phyloP scores from a whole-genome alignment of 306 rosid genomes.

The Cicer bijugum region DNA sequence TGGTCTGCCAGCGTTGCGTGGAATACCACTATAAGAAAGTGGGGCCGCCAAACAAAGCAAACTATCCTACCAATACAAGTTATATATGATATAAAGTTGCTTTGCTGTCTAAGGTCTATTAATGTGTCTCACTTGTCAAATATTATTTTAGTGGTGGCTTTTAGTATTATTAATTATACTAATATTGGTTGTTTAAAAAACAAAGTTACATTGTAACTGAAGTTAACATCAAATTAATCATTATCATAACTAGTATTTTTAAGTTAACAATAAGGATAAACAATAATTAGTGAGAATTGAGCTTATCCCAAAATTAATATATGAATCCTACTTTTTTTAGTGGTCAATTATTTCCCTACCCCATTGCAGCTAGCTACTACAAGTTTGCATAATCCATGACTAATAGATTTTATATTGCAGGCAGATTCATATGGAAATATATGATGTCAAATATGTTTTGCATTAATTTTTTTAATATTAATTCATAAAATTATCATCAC shows the following conservation, averaged over 20 bases:
- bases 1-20: conserved; percentile 47
- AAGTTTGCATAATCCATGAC: conserved; percentile 33
- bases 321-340: conserved; percentile 12
- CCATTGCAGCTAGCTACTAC: background rate
- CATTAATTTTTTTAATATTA: no score
- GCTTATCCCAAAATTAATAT: conserved; percentile 14
- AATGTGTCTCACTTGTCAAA: no score
- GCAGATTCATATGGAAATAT: background rate
- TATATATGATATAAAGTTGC: no score
- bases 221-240: conserved; percentile 40
- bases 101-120: no score
- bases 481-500: no score
- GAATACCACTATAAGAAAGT: conserved; percentile 46
- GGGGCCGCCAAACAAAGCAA: conserved; percentile 41
- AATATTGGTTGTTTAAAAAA: no score
- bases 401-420: background rate
- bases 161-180: no score
- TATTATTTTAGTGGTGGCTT: no score
- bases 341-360: conserved; percentile 1
- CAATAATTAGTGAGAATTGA: background rate
- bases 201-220: conserved; percentile 21
- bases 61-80: no score
- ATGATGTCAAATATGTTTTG: no score
- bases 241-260: background rate
- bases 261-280: conserved; percentile 13